Conservation (phyloP, 2,329 filamentous ascomycete genomes). For the Triangularia verruculosa region DNA sequence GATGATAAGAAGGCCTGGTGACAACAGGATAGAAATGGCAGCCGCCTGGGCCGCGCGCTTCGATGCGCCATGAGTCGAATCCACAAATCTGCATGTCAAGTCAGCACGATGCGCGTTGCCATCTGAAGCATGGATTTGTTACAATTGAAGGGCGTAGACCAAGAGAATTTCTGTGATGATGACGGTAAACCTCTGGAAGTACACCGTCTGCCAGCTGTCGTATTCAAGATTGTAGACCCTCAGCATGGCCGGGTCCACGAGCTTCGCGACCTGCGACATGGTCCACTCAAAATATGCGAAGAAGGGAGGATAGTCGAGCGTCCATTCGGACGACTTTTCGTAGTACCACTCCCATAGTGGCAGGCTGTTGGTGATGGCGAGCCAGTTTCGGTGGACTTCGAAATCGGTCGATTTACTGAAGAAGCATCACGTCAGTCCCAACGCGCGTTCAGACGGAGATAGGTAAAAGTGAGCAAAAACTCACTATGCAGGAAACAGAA, state of each 20-base stretch:
- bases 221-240: conserved; percentile 77
- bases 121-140: not conserved
- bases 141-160: conserved; percentile 77
- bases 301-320: conserved; percentile 96
- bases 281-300: conserved; percentile 97
- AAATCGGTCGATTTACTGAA: conserved; percentile 96
- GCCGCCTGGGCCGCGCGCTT: conserved; percentile 79
- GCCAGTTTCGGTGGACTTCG: conserved; percentile 98
- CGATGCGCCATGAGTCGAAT: conserved; percentile 61
- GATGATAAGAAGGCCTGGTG: conserved; percentile 91
- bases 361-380: conserved; percentile 89
- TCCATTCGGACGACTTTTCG: conserved; percentile 99
- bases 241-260: conserved; percentile 79
- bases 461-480: conserved; percentile 35
- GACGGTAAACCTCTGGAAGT: conserved; percentile 89
- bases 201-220: conserved; percentile 89
- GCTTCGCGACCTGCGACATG: conserved; percentile 74
- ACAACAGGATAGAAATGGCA: conserved; percentile 84
- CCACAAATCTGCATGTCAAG: conserved; percentile 60
- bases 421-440: not conserved
- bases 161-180: conserved; percentile 81
- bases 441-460: not conserved
- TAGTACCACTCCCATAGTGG: conserved; percentile 91
- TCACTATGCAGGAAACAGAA: conserved; percentile 93
- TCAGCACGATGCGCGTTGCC: not conserved